These are phyloP conservation scores for Fonsecaea multimorphosa DNA, from an alignment of 2,329 filamentous ascomycete genomes.

Conservation along the genomic window DNA sequence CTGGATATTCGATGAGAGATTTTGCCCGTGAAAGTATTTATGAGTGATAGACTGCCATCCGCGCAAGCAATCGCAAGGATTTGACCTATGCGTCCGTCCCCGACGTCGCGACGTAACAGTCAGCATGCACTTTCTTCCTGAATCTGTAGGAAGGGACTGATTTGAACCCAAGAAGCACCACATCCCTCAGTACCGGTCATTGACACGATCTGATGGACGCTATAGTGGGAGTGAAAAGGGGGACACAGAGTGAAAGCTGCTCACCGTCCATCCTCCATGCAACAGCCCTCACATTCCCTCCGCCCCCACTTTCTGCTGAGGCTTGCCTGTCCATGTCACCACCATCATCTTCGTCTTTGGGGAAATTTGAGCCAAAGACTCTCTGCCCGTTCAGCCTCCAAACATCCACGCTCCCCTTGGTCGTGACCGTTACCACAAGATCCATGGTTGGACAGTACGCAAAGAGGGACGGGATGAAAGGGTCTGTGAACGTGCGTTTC, in stretches of 20 bases:
- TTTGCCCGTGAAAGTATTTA: constrained; percentile 81
- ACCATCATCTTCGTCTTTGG: constrained; percentile 33
- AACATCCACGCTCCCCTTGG: constrained; percentile 64
- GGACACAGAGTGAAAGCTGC: constrained; percentile 33
- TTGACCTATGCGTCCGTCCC: constrained; percentile 60
- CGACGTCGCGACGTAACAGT: neutral
- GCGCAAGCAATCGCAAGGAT: constrained; percentile 83
- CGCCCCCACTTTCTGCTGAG: constrained; percentile 36
- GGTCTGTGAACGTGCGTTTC: constrained; percentile 51
- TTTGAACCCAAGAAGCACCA: neutral
- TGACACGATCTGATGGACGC: neutral
- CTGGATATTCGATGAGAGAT: constrained; percentile 64
- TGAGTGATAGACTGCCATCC: constrained; percentile 76
- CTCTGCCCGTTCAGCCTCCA: constrained; percentile 78
- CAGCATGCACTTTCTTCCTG: neutral
- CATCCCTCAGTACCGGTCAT: neutral
- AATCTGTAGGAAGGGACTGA: neutral
- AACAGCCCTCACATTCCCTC: constrained; percentile 47
- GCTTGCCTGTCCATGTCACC: neutral
- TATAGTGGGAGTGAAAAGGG: neutral
- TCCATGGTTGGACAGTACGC: constrained; percentile 84
- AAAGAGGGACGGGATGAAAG: constrained; percentile 61
- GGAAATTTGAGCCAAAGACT: constrained; percentile 60
- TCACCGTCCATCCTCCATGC: constrained; percentile 73
- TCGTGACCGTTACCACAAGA: constrained; percentile 67